phyloP scores from a whole-genome alignment of 805 yeast species.

The Sugiyamaella valdiviana region DNA sequence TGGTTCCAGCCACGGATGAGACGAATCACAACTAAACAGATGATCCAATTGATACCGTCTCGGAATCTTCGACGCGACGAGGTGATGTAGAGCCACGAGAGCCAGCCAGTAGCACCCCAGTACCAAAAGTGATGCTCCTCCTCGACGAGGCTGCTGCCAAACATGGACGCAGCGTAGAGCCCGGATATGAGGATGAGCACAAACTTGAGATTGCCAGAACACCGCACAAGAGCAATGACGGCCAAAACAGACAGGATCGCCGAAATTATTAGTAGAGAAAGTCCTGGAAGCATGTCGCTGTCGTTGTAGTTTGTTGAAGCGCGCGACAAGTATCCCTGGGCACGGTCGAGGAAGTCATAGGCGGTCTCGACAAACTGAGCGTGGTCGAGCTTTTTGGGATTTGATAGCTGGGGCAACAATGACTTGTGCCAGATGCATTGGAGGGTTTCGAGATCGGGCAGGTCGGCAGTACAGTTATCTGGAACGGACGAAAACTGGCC shows the following conservation, averaged over 20 bases:
- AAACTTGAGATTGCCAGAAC: conserved; percentile 12
- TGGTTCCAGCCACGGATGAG: conserved; percentile 77
- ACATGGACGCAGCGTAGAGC: conserved; percentile 49
- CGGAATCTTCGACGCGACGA: conserved; percentile 18
- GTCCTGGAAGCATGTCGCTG: conserved; percentile 40
- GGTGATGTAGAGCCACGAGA: conserved; percentile 23
- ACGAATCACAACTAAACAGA: conserved; percentile 40
- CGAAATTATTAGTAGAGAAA: conserved; percentile 31
- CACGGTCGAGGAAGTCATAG: conserved; percentile 36
- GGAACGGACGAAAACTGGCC: conserved; percentile 5
- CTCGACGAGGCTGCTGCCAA: conserved; percentile 87
- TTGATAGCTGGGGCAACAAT: background rate
- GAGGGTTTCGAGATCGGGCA: conserved; percentile 9
- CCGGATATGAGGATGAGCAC: conserved; percentile 28
- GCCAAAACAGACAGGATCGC: conserved; percentile 28
- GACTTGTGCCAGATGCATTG: conserved; percentile 14
- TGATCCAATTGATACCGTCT: conserved; percentile 21
- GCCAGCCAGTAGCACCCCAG: conserved; percentile 49
- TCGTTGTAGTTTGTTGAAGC: conserved; percentile 67
- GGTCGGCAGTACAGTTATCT: conserved; percentile 4
- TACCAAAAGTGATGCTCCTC: conserved; percentile 98
- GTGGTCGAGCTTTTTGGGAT: background rate
- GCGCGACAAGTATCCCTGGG: conserved; percentile 33
- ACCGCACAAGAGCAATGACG: conserved; percentile 20
- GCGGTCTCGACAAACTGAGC: conserved; percentile 15